Percentiles rank a stretch among this genome's conserved stretches.
Conservation (phyloP, 331 rosid species). For the Stylosanthes scabra region DNA sequence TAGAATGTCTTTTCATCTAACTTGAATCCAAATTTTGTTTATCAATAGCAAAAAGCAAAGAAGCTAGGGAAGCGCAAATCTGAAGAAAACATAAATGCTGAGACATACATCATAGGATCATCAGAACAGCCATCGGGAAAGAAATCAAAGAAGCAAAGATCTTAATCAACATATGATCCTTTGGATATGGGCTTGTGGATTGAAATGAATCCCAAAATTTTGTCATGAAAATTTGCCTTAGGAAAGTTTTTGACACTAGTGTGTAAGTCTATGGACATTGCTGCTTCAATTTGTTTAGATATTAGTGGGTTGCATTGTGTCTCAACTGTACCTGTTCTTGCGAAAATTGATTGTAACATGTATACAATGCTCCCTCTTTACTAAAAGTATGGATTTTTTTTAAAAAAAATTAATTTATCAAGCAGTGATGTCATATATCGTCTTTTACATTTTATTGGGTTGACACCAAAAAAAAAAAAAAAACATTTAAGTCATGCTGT, state of each 20-base stretch:
- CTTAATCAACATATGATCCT: constrained; percentile 25
- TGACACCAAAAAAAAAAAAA: too few species aligned
- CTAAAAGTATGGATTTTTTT: too few species aligned
- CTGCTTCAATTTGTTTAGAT: neutral
- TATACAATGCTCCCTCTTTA: neutral
- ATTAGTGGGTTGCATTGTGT: neutral
- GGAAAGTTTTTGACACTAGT: constrained; percentile 27
- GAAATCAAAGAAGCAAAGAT: constrained; percentile 60
- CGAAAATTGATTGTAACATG: constrained; percentile 8
- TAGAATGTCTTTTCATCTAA: constrained; percentile 19
- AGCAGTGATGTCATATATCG: too few species aligned
- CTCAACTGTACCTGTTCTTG: neutral
- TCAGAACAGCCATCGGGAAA: constrained; percentile 58
- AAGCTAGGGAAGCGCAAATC: constrained; percentile 64
- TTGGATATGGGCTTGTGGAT: constrained; percentile 12
- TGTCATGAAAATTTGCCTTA: neutral
- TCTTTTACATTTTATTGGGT: too few species aligned
- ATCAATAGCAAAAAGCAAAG: constrained; percentile 67
- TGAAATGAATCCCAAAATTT: constrained; percentile 22
- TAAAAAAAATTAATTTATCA: too few species aligned
- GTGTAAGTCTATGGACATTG: neutral
- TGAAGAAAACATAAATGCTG: constrained; percentile 64
- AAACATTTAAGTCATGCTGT: too few species aligned
- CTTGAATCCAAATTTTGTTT: constrained; percentile 11
- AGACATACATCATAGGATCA: constrained; percentile 61